Conservation (phyloP, 1,284 basidiomycete species). For the Fomitiporia mediterranea region DNA sequence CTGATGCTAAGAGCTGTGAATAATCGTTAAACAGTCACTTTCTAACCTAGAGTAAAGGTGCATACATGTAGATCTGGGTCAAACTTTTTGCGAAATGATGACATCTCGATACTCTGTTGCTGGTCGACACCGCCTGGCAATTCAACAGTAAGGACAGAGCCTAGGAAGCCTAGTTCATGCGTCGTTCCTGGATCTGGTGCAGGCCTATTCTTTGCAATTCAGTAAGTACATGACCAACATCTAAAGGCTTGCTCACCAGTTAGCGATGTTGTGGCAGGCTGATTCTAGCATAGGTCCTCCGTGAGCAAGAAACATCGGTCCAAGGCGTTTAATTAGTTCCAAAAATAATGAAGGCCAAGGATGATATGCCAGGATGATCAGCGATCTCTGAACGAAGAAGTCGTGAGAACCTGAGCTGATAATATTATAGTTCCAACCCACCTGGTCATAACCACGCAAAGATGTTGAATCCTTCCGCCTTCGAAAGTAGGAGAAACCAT, state of each 20-base stretch:
- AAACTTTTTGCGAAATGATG: constrained; percentile 43
- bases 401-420: not conserved
- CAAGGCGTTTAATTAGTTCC: constrained; percentile 63
- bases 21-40: not conserved
- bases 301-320: constrained; percentile 72
- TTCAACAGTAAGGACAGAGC: constrained; percentile 66
- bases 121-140: constrained; percentile 67
- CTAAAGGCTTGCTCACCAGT: constrained; percentile 57
- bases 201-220: constrained; percentile 56
- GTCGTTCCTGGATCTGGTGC: constrained; percentile 58
- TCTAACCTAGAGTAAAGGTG: not conserved
- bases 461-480: constrained; percentile 66
- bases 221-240: constrained; percentile 12
- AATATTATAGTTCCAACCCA: constrained; percentile 30
- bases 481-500: constrained; percentile 81
- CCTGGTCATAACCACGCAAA: constrained; percentile 86
- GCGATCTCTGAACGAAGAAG: constrained; percentile 55
- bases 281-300: constrained; percentile 79
- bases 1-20: constrained; percentile 70
- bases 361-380: constrained; percentile 81
- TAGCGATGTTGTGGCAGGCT: constrained; percentile 81
- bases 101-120: constrained; percentile 62
- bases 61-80: constrained; percentile 43
- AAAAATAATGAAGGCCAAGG: constrained; percentile 84
- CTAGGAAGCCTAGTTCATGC: constrained; percentile 77